phyloP scores from a whole-genome alignment of 352 stramenopile species.

The Phytophthora gonapodyides region DNA sequence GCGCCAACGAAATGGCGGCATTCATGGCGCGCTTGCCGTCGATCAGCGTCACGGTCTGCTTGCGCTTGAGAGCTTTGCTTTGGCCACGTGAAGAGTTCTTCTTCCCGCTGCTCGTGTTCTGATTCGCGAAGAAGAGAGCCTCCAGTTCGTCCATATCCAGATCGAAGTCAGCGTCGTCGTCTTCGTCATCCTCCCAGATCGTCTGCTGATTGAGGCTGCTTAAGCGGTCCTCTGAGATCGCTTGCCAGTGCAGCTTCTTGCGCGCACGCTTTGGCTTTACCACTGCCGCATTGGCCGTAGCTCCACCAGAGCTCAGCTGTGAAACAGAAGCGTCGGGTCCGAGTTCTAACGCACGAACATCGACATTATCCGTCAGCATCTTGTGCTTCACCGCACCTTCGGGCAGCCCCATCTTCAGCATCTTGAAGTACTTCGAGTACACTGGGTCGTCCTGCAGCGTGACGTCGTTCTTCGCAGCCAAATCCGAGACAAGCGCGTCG shows the following conservation, averaged over 20 bases:
- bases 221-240: constrained; percentile 83
- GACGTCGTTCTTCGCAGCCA: constrained; percentile 34
- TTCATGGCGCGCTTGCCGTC: constrained; percentile 98
- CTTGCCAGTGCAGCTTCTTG: constrained; percentile 92
- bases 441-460: constrained; percentile 65
- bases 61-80: constrained; percentile 61
- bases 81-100: constrained; percentile 43
- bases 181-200: constrained; percentile 85
- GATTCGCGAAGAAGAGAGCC: constrained; percentile 83
- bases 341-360: constrained; percentile 68
- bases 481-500: constrained; percentile 47
- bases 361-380: constrained; percentile 59
- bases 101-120: constrained; percentile 47
- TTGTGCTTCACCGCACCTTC: constrained; percentile 87
- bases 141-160: constrained; percentile 90
- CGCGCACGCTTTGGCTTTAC: constrained; percentile 45
- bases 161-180: constrained; percentile 77
- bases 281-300: constrained; percentile 3
- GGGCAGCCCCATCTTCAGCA: constrained; percentile 93
- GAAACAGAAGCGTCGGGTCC: constrained; percentile 62
- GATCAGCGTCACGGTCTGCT: constrained; percentile 91
- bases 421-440: constrained; percentile 94
- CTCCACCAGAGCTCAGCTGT: constrained; percentile 27
- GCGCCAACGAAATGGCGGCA: constrained; percentile 95
- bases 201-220: constrained; percentile 71